Percentiles rank a stretch among this genome's conserved stretches.
Evolutionary conservation across 2,329 filamentous ascomycete genomes (phyloP).

Genomic region (Pseudocercospora pini-densiflorae): DNA sequence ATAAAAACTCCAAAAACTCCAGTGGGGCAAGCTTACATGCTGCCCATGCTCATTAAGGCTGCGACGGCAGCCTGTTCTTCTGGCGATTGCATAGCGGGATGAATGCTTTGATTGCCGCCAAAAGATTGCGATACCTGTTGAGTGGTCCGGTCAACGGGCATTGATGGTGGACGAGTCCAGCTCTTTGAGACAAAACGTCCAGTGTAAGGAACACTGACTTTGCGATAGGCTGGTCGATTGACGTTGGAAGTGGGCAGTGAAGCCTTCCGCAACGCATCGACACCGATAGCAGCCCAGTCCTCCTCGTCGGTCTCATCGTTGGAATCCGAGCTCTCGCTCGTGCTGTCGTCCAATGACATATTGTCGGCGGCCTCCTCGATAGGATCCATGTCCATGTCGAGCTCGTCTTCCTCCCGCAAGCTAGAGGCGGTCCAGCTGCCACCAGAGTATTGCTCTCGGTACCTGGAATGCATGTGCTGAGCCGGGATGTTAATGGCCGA

Average conservation of each 20-base stretch:
- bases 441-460: constrained; percentile 46
- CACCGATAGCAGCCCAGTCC: constrained; percentile 90
- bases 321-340: constrained; percentile 29
- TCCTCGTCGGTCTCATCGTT: constrained; percentile 89
- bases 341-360: constrained; percentile 78
- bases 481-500: constrained; percentile 40
- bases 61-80: constrained; percentile 83
- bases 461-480: constrained; percentile 29
- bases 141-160: constrained; percentile 24
- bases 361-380: constrained; percentile 88
- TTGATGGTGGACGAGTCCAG: constrained; percentile 33
- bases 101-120: constrained; percentile 13
- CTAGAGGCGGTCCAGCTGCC: constrained; percentile 72
- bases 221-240: constrained; percentile 36
- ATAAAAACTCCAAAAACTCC: constrained; percentile 23
- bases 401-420: constrained; percentile 66
- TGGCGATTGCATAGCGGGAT: constrained; percentile 51
- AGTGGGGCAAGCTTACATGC: constrained; percentile 50
- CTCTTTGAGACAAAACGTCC: constrained; percentile 33
- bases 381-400: constrained; percentile 64
- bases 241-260: constrained; percentile 45
- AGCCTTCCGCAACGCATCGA: constrained; percentile 77
- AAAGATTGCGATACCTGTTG: constrained; percentile 4
- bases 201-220: constrained; percentile 35
- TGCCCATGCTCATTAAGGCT: constrained; percentile 79